phyloP scores from a whole-genome alignment of 495 filamentous ascomycete genomes.

The Pyrenopolyporus hunteri region DNA sequence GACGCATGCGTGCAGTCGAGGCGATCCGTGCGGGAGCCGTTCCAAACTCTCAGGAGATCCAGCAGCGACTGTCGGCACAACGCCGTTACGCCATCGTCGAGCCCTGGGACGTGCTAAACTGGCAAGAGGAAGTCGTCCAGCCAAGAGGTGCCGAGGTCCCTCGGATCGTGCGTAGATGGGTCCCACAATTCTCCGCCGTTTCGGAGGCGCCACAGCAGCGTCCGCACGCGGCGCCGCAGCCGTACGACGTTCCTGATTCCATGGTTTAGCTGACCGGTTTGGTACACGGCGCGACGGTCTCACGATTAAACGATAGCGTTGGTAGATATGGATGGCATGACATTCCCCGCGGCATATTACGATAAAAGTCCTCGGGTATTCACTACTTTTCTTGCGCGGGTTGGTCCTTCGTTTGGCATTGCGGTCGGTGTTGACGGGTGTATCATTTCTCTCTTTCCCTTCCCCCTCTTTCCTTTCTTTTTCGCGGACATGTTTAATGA shows the following conservation, averaged over 20 bases:
- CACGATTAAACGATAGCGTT: conserved; percentile 27
- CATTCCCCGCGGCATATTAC: conserved; percentile 33
- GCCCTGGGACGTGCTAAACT: conserved; percentile 49
- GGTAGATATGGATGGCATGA: conserved; percentile 4
- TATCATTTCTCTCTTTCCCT: conserved; percentile 25
- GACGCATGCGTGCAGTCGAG: conserved; percentile 48
- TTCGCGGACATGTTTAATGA: conserved; percentile 37
- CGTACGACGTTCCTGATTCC: conserved; percentile 31
- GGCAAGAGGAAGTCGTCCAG: conserved; percentile 49
- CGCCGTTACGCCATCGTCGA: conserved; percentile 38
- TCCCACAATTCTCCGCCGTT: conserved; percentile 37
- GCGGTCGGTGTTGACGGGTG: conserved; percentile 44
- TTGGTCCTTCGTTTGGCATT: conserved; percentile 41
- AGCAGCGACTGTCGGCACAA: conserved; percentile 36
- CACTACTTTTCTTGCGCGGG: conserved; percentile 10
- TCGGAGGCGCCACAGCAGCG: conserved; percentile 25
- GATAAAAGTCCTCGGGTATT: conserved; percentile 25
- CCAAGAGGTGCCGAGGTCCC: conserved; percentile 38
- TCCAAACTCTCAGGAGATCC: conserved; percentile 35
- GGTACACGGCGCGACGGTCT: conserved; percentile 13
- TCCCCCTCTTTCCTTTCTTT: no score
- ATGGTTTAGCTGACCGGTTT: conserved; percentile 39
- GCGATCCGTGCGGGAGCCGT: conserved; percentile 39
- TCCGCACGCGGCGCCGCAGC: conserved; percentile 18
- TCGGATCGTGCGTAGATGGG: conserved; percentile 42